A percentile compares a stretch with the other conserved stretches of the same genome.
Conservation (phyloP, 208 protist genomes). For the Leishmania braziliensis region DNA sequence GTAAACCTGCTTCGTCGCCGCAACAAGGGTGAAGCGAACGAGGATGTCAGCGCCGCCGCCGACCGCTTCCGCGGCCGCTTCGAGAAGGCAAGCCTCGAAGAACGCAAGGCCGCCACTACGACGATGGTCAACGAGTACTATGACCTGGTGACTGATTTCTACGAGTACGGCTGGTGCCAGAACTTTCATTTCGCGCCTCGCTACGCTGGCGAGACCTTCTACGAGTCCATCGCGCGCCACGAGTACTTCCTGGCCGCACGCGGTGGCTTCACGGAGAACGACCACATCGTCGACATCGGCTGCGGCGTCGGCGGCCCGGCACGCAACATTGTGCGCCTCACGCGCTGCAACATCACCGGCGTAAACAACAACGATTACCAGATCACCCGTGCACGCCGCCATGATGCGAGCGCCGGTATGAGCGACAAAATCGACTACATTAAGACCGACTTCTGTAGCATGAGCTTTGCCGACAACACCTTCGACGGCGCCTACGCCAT, state of each 20-base stretch:
- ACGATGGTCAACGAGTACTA: slow-evolving; percentile 96
- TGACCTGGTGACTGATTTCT: slow-evolving; percentile 97
- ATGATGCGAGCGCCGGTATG: slow-evolving; percentile 74
- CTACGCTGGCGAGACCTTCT: slow-evolving; percentile 88
- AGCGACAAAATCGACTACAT: slow-evolving; percentile 79
- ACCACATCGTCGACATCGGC: slow-evolving; percentile 92
- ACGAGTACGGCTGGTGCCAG: slow-evolving; percentile 97
- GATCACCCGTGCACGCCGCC: slow-evolving; percentile 84
- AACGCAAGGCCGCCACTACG: slow-evolving; percentile 75
- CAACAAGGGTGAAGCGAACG: slow-evolving; percentile 47
- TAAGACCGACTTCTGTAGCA: slow-evolving; percentile 95
- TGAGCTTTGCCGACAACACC: slow-evolving; percentile 85
- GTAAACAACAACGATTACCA: slow-evolving; percentile 99
- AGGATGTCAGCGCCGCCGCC: slow-evolving; percentile 64
- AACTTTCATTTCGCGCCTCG: slow-evolving; percentile 95
- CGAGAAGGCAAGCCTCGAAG: slow-evolving; percentile 61
- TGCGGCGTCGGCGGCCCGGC: slow-evolving; percentile 97
- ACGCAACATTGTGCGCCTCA: slow-evolving; percentile 95
- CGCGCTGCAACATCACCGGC: slow-evolving; percentile 93
- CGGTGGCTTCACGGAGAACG: slow-evolving; percentile 84
- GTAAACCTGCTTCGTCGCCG: slow-evolving; percentile 68
- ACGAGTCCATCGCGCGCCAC: slow-evolving; percentile 93
- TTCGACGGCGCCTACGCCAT: slow-evolving; percentile 96
- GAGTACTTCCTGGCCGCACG: slow-evolving; percentile 94
- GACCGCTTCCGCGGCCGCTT: slow-evolving; percentile 85